phyloP scores from a whole-genome alignment of 495 filamentous ascomycete genomes.

The Oidiodendron maius region DNA sequence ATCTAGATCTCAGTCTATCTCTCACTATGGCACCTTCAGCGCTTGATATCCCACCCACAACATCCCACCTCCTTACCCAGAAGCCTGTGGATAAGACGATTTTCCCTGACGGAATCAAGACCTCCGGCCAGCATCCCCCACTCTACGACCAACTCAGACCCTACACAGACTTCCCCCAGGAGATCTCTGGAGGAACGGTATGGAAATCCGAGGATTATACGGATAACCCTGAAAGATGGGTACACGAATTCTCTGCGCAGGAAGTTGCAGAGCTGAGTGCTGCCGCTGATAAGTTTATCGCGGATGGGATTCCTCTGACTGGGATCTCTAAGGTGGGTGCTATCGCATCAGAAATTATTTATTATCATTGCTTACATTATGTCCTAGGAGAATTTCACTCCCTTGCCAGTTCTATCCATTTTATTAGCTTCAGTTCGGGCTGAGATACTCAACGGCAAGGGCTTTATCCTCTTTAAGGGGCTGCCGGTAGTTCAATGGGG shows the following conservation, averaged over 20 bases:
- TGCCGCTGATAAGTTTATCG: constrained; percentile 64
- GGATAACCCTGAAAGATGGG: constrained; percentile 68
- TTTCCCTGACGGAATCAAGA: constrained; percentile 50
- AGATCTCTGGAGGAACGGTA: constrained; percentile 69
- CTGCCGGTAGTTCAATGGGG: constrained; percentile 74
- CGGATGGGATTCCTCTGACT: constrained; percentile 54
- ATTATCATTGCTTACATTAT: constrained; percentile 8
- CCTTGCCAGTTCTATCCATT: constrained; percentile 54
- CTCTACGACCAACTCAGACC: constrained; percentile 58
- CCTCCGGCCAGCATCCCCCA: constrained; percentile 77
- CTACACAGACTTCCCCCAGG: constrained; percentile 67
- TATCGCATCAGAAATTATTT: not conserved
- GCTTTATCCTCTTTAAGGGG: constrained; percentile 84
- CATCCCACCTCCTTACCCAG: constrained; percentile 9
- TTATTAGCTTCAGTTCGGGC: constrained; percentile 53
- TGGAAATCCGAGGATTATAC: constrained; percentile 72
- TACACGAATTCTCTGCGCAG: constrained; percentile 57
- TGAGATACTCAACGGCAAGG: constrained; percentile 77
- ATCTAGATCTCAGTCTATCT: not conserved
- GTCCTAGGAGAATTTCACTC: constrained; percentile 50
- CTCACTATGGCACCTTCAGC: constrained; percentile 15
- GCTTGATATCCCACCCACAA: constrained; percentile 4
- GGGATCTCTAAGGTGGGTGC: constrained; percentile 60
- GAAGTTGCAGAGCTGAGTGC: constrained; percentile 65
- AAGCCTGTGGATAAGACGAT: constrained; percentile 22